These are phyloP conservation scores for Umbelopsis vinacea DNA, from an alignment of 192 early-diverging fungal species.

Conservation along the genomic window DNA sequence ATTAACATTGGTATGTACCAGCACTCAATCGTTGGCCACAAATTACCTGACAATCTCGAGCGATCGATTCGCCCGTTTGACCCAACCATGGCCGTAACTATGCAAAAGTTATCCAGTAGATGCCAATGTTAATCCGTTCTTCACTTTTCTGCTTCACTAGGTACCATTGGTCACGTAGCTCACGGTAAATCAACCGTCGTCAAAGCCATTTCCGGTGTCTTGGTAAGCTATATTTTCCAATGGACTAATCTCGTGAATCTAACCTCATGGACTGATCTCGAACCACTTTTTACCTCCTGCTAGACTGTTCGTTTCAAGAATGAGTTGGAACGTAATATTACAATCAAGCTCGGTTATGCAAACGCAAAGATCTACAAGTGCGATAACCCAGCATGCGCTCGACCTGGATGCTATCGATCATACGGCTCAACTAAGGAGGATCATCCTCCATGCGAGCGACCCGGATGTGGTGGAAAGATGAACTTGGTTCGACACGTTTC, in stretches of 20 bases:
- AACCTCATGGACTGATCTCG: not conserved
- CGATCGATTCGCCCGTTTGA: no score
- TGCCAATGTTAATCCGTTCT: not conserved
- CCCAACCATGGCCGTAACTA: not conserved
- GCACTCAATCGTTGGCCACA: not conserved
- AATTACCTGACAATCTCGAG: not conserved
- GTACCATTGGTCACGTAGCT: conserved; percentile 99
- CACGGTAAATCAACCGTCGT: conserved; percentile 99
- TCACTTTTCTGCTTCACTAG: conserved; percentile 45
- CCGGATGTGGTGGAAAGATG: conserved; percentile 86
- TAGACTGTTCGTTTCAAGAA: conserved; percentile 96
- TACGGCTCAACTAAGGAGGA: conserved; percentile 83
- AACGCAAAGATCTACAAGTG: conserved; percentile 99
- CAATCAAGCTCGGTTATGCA: conserved; percentile 99
- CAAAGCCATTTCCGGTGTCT: conserved; percentile 97
- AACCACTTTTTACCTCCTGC: not conserved
- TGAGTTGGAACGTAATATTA: conserved; percentile 98
- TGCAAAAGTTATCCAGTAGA: no score
- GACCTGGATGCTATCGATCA: conserved; percentile 96
- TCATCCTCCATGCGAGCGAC: conserved; percentile 85
- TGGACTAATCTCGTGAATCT: not conserved
- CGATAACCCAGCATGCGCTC: conserved; percentile 87
- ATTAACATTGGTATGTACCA: conserved; percentile 92
- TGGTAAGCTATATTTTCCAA: conserved; percentile 45
- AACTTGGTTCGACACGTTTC: conserved; percentile 89